Conservation (phyloP, 495 filamentous ascomycete species). For the Aspergillus nanangensis region DNA sequence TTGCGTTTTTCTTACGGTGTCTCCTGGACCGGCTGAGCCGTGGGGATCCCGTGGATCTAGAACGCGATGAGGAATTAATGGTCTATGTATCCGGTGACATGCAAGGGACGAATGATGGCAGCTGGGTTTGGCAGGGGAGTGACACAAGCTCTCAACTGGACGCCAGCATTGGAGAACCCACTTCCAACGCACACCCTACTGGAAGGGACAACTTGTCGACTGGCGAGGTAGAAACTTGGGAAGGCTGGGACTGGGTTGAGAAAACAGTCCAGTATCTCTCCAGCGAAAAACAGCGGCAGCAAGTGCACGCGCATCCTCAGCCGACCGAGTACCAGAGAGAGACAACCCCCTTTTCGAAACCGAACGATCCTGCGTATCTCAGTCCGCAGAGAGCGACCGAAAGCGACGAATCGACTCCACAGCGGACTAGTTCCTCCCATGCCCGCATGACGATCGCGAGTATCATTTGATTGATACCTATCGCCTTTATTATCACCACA, state of each 20-base stretch:
- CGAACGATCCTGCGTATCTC: constrained; percentile 24
- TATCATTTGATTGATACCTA: constrained; percentile 51
- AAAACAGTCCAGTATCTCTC: constrained; percentile 43
- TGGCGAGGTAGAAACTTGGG: constrained; percentile 34
- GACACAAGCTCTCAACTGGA: constrained; percentile 45
- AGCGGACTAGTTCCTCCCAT: constrained; percentile 31
- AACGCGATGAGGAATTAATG: constrained; percentile 87
- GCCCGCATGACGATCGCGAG: constrained; percentile 76
- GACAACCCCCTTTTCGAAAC: constrained; percentile 8
- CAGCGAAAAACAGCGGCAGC: constrained; percentile 31
- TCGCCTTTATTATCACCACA: not conserved
- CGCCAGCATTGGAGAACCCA: constrained; percentile 10
- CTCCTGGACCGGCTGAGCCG: constrained; percentile 56
- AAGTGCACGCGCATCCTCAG: not conserved
- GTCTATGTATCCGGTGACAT: constrained; percentile 86
- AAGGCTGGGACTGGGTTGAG: constrained; percentile 52
- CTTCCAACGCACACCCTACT: constrained; percentile 1
- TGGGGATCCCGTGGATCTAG: constrained; percentile 45
- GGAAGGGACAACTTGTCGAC: constrained; percentile 1
- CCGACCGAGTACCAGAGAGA: constrained; percentile 15
- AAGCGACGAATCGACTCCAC: constrained; percentile 36
- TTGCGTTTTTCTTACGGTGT: constrained; percentile 74
- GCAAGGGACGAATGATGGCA: constrained; percentile 72
- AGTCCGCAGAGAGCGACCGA: constrained; percentile 30
- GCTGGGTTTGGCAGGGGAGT: constrained; percentile 82